Evolutionary conservation across 768 basidiomycete species (phyloP).

Genomic region (Cubamyces sp.): DNA sequence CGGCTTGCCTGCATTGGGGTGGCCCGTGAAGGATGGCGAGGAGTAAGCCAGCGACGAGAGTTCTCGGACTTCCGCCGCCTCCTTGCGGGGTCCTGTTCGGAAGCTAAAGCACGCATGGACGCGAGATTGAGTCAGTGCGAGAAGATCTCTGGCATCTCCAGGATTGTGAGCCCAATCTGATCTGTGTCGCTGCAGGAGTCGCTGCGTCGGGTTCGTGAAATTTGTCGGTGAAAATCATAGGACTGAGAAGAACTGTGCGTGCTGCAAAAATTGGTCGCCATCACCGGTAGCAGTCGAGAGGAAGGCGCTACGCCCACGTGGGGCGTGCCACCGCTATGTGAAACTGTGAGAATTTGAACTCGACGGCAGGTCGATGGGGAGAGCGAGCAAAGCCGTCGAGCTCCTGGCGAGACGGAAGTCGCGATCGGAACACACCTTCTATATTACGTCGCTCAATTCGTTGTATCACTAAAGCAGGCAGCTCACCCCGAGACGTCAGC

Average conservation of each 20-base stretch:
- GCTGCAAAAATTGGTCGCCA: too few relatives aligned
- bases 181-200: too few relatives aligned
- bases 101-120: not conserved
- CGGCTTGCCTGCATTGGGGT: too few relatives aligned
- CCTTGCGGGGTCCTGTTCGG: not conserved
- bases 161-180: too few relatives aligned
- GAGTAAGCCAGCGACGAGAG: too few relatives aligned
- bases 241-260: too few relatives aligned
- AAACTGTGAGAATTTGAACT: not conserved
- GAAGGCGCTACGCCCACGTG: slow-evolving; percentile 1
- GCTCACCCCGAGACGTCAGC: not conserved
- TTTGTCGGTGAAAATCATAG: too few relatives aligned
- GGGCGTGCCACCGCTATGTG: not conserved
- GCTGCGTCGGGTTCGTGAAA: too few relatives aligned
- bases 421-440: too few relatives aligned
- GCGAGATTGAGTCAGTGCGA: too few relatives aligned
- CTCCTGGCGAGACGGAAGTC: not conserved
- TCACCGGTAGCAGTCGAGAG: too few relatives aligned
- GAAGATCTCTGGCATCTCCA: not conserved
- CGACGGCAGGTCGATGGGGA: not conserved
- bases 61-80: not conserved
- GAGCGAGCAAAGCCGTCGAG: not conserved
- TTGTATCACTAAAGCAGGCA: not conserved
- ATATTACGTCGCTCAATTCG: not conserved
- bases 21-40: too few relatives aligned